phyloP scores from a whole-genome alignment of 768 basidiomycete species.

The Tricholoma terreum region DNA sequence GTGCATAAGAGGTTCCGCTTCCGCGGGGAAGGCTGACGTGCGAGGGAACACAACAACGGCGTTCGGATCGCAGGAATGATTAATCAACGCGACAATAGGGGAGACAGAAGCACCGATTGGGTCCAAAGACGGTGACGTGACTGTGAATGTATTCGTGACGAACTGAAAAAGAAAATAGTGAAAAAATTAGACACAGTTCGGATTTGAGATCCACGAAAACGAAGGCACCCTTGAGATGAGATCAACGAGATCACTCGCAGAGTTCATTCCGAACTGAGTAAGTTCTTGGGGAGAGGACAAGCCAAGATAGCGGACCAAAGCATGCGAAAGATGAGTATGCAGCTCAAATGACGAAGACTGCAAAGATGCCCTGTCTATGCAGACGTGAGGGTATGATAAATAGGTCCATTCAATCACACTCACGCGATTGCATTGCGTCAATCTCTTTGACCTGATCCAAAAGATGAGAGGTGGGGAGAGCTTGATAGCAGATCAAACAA shows the following conservation, averaged over 20 bases:
- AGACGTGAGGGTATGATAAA: background rate
- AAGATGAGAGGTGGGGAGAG: background rate
- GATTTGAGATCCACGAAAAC: background rate
- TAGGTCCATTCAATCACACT: slow-evolving; percentile 32
- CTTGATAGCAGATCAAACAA: slow-evolving; percentile 16
- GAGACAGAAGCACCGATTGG: slow-evolving; percentile 86
- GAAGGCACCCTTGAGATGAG: slow-evolving; percentile 65
- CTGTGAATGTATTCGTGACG: slow-evolving; percentile 85
- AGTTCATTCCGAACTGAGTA: slow-evolving; percentile 51
- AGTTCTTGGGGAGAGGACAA: slow-evolving; percentile 59
- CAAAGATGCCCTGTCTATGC: slow-evolving; percentile 55
- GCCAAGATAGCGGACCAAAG: slow-evolving; percentile 68
- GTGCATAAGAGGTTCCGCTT: slow-evolving; percentile 64
- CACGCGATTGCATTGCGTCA: slow-evolving; percentile 74
- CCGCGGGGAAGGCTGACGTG: slow-evolving; percentile 27
- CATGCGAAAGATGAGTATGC: slow-evolving; percentile 70
- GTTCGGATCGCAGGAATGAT: slow-evolving; percentile 88
- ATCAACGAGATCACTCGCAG: slow-evolving; percentile 62
- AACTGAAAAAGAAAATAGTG: slow-evolving; percentile 66
- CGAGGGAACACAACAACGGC: slow-evolving; percentile 90
- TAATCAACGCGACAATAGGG: slow-evolving; percentile 75
- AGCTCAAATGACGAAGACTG: slow-evolving; percentile 48
- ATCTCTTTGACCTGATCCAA: slow-evolving; percentile 56
- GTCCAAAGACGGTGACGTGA: slow-evolving; percentile 72
- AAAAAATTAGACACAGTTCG: slow-evolving; percentile 1